Base-by-base conservation (phyloP, 148 eudicot genomes). In the Cornus suecica region DNA sequence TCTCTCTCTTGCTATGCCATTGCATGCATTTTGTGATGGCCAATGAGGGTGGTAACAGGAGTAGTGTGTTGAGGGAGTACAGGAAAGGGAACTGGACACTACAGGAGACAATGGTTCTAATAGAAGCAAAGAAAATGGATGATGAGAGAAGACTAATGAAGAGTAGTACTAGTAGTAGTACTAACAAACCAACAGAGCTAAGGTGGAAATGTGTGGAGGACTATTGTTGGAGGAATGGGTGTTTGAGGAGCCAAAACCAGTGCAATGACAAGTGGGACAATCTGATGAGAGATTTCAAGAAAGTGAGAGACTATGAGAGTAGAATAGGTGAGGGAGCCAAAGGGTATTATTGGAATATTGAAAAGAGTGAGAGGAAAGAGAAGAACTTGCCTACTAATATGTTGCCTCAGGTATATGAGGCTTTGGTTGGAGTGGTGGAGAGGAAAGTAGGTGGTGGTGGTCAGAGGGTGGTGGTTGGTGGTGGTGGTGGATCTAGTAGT, bases 241-340 rank as follows among this genome's bases (percentile, higher is more conserved):
- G 98, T 74, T 84, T 84, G n/a, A 81, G 98, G 27, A 91, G 97
- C 65, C 98, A 94, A 52, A 94, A 90, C 69, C 98, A 94, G 79
- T 94, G 98, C 72, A 94, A 94, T 84, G 98, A 94, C 73, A 94
- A 94, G 76, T 94, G 98, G 98, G 98, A 94, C 63, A 94, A 94
- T 80, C 86, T 94, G 1, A 94, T 91, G 98, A 85, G 98, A 70
- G 98, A 94, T 42, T 94, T 88, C 84, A 94, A 94, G 86, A 94
- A 89, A 71, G 85, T 94, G 0, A 85, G 98, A 27, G 97, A 93
- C 3, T 87, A 78, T 61, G 86, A 89, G 65, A 82, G 87, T 66
- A 73, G 77, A 75, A 29, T 82, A 20, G 24, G 37, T 1, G 82
- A 56, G 29, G 42, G 42, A 37, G 66, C 24, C 28, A 5, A 1